phyloP scores from a whole-genome alignment of 2,329 filamentous ascomycete species.

The Fusarium sp. region DNA sequence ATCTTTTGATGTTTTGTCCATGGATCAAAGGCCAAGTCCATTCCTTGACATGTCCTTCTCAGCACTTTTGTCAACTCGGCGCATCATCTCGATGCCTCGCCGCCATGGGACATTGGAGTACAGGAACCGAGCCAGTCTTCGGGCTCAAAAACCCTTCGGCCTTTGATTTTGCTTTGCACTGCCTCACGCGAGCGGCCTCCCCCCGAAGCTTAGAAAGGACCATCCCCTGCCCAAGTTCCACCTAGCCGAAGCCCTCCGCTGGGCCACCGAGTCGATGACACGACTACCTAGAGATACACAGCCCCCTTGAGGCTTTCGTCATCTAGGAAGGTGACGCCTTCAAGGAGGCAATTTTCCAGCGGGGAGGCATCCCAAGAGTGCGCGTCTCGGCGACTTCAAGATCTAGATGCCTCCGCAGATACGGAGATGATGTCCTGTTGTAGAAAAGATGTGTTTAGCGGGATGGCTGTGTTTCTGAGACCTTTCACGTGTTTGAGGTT shows the following conservation, averaged over 20 bases:
- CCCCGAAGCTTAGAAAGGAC: background rate
- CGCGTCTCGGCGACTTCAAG: background rate
- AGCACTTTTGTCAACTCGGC: background rate
- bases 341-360: background rate
- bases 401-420: background rate
- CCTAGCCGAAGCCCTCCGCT: background rate
- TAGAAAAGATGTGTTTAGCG: background rate
- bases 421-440: background rate
- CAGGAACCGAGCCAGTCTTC: background rate
- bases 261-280: background rate
- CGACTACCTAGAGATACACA: background rate
- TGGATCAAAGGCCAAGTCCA: background rate
- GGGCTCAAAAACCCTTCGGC: background rate
- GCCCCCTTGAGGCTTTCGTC: background rate
- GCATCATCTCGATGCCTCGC: background rate
- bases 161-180: background rate
- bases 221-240: background rate
- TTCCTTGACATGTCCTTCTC: background rate
- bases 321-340: background rate
- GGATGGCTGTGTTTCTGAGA: background rate
- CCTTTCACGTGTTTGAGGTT: background rate
- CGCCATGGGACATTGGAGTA: background rate
- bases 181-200: background rate
- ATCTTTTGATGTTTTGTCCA: background rate
- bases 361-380: background rate